phyloP scores from a whole-genome alignment of 805 yeast genomes.

The Ogataea zsoltii region DNA sequence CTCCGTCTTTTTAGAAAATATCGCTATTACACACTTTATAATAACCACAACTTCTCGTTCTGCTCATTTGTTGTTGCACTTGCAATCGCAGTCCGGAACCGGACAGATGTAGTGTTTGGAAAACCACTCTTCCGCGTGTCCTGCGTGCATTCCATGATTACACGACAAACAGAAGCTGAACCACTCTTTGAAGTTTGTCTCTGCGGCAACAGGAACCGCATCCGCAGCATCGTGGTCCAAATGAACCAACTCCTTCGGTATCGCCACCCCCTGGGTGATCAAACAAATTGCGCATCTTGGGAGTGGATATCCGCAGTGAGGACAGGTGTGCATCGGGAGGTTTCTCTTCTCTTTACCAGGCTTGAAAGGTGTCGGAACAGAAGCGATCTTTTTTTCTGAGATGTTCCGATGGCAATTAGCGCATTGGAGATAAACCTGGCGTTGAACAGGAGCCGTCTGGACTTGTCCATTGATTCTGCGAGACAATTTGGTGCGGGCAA shows the following conservation, averaged over 20 bases:
- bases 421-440: constrained; percentile 83
- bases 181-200: constrained; percentile 68
- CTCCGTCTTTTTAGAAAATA: too few relatives aligned
- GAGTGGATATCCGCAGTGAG: constrained; percentile 82
- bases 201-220: constrained; percentile 28
- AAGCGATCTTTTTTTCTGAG: constrained; percentile 35
- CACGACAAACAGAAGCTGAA: constrained; percentile 89
- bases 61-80: constrained; percentile 56
- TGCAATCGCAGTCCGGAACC: constrained; percentile 88
- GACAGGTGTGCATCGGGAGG: constrained; percentile 46
- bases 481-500: constrained; percentile 67
- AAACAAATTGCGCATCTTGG: constrained; percentile 92
- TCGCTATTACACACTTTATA: too few relatives aligned
- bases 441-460: constrained; percentile 54
- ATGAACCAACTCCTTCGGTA: constrained; percentile 43
- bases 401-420: constrained; percentile 77
- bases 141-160: constrained; percentile 92
- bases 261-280: constrained; percentile 69
- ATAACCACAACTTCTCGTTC: too few relatives aligned
- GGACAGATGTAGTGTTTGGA: constrained; percentile 86
- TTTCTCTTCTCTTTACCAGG: constrained; percentile 4
- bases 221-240: constrained; percentile 25
- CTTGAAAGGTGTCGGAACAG: constrained; percentile 7
- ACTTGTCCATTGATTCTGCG: constrained; percentile 47
- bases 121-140: constrained; percentile 97